phyloP scores from a whole-genome alignment of 768 basidiomycete genomes.

The Lactarius tabidus region DNA sequence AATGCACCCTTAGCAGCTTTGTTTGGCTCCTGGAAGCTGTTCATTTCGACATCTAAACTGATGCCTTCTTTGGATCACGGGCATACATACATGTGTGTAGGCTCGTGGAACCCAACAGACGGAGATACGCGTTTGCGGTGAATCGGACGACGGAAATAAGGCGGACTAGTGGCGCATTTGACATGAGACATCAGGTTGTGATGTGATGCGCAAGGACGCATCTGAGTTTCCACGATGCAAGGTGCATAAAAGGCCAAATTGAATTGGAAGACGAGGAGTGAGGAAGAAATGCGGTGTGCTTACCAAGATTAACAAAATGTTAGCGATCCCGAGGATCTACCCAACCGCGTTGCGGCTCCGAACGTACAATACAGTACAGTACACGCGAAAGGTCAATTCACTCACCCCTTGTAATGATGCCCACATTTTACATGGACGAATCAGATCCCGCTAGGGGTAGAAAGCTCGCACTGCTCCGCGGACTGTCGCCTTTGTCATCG shows the following conservation, averaged over 20 bases:
- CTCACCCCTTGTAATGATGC: no score
- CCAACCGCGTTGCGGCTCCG: conserved; percentile 20
- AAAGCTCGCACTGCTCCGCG: no score
- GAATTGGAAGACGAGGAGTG: background rate
- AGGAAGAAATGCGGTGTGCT: background rate
- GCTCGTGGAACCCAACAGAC: background rate
- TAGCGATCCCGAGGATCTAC: conserved; percentile 24
- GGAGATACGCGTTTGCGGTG: no score
- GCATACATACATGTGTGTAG: conserved; percentile 9
- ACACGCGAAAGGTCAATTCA: no score
- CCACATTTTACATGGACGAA: no score
- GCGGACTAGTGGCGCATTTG: background rate
- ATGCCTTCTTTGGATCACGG: background rate
- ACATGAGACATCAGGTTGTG: background rate
- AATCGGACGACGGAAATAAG: background rate
- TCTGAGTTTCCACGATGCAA: background rate
- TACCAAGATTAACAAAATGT: conserved; percentile 12
- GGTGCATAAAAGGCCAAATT: background rate
- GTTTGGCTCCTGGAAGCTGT: conserved; percentile 15
- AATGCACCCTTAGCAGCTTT: conserved; percentile 7
- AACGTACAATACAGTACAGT: no score
- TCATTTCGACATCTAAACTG: conserved; percentile 8
- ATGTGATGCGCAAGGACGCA: background rate
- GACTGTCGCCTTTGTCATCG: no score
- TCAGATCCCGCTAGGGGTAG: no score